Evolutionary conservation across 2,329 filamentous ascomycete species (phyloP), one percentile per base, ranked within the genome.

Genomic region (Rhytidhysteron rufulum): DNA sequence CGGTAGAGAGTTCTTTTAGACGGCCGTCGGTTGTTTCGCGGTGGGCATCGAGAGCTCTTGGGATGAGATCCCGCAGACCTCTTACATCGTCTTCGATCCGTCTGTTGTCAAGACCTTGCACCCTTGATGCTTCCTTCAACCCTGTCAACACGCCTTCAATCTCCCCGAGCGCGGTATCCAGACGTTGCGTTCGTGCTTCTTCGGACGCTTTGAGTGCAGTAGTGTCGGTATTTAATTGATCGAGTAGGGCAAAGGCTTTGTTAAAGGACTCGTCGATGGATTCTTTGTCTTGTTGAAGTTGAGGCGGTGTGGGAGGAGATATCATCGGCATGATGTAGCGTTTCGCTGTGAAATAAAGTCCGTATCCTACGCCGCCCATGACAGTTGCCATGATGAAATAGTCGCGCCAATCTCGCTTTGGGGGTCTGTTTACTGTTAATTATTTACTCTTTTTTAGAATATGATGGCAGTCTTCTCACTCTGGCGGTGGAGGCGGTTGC

Each of bases 321-420:
- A 98, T 88, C 20, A 98, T 73, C 31, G 93, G 93, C 48, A 86
- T 80, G 42, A 98, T 82, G 57, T 98, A 98, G 58, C 93, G 87
- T 81, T 94, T 53, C 45, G 89, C 87, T 13, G 96, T 78, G 49
- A 84, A 80, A 62, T 93, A 98, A 17, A 95, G 68, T 0, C 90
- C 91, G 58, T 96, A 97, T 29, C 88, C 79, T 16, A 96, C 83
- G 35, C 90, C 88, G 42, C 89, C 85, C 47, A 94, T 85, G 10
- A 97, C 87, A 0, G 93, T 98, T 6, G 93, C 93, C 88, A 97
- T 95, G 67, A 98, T 97, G 69, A 98, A 98, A 86, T 89, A 97
- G 63, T 98, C 93, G 46, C 94, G 80, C 93, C 93, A 98, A 69
- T 98, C 93, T 58, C 93, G 77, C 61, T 82, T 83, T 3, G 89